phyloP scores from a whole-genome alignment of 495 filamentous ascomycete species.

The Pyrenula massariospora region DNA sequence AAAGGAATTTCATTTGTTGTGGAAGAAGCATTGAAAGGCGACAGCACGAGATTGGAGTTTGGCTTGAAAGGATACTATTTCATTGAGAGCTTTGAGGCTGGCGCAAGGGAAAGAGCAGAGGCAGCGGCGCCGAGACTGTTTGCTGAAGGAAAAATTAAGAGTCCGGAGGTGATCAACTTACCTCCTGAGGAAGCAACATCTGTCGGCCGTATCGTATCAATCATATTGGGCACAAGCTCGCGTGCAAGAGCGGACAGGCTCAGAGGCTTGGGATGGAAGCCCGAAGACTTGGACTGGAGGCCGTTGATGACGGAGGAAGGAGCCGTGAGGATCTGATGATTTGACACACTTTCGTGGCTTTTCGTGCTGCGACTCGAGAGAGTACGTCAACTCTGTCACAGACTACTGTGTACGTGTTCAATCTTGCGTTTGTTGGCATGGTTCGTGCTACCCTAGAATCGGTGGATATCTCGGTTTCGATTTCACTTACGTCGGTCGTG shows the following conservation, averaged over 20 bases:
- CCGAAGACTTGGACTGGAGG: conserved; percentile 3
- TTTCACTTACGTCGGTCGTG: no score
- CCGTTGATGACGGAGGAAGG: conserved; percentile 3
- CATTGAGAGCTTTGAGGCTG: neutral
- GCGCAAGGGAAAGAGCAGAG: neutral
- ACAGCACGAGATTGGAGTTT: neutral
- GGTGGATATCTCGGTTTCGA: no score
- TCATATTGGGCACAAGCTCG: neutral
- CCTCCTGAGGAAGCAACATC: neutral
- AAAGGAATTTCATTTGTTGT: neutral
- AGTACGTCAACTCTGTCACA: no score
- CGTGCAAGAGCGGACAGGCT: neutral
- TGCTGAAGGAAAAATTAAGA: neutral
- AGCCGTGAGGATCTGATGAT: conserved; percentile 1
- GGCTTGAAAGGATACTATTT: neutral
- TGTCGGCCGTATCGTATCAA: neutral
- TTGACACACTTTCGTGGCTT: no score
- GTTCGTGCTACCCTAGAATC: no score
- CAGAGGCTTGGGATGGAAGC: neutral
- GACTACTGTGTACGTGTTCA: no score
- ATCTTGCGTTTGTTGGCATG: no score
- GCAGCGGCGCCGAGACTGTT: neutral
- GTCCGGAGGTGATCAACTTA: neutral
- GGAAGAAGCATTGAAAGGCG: neutral
- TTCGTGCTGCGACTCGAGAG: no score